Percentiles rank a stretch among this genome's conserved stretches.
These are phyloP conservation scores for Mortierella claussenii DNA, from an alignment of 192 early-diverging fungal species.

Conservation along the genomic window DNA sequence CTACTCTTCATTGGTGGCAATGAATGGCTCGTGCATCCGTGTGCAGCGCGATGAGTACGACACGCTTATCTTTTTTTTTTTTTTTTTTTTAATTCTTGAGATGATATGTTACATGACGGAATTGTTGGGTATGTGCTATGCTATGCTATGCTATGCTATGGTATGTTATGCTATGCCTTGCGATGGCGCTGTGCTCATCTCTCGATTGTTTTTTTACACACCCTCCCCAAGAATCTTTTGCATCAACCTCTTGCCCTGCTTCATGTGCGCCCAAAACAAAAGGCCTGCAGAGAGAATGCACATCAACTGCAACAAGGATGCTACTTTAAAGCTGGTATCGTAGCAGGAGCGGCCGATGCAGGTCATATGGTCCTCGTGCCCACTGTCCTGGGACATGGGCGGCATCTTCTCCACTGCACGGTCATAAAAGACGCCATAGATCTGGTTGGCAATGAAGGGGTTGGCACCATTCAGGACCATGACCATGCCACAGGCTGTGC, in stretches of 20 bases:
- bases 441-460: constrained; percentile 46
- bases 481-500: constrained; percentile 47
- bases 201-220: constrained; percentile 4
- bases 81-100: background rate
- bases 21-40: too few relatives aligned
- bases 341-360: constrained; percentile 42
- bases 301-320: constrained; percentile 40
- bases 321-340: constrained; percentile 38
- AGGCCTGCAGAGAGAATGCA: constrained; percentile 39
- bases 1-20: too few relatives aligned
- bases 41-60: too few relatives aligned
- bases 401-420: constrained; percentile 25
- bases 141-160: background rate
- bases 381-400: background rate
- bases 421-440: constrained; percentile 52
- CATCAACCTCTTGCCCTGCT: constrained; percentile 33
- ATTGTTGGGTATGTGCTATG: background rate
- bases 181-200: background rate
- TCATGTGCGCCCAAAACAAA: constrained; percentile 48
- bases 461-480: constrained; percentile 50
- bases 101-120: background rate
- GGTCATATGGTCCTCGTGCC: constrained; percentile 16
- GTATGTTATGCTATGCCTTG: background rate
- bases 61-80: too few relatives aligned
- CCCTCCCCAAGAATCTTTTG: background rate